A percentile compares a stretch with the other conserved stretches of the same genome.
Conservation (phyloP, 306 rosid genomes). For the Citrullus amarus region DNA sequence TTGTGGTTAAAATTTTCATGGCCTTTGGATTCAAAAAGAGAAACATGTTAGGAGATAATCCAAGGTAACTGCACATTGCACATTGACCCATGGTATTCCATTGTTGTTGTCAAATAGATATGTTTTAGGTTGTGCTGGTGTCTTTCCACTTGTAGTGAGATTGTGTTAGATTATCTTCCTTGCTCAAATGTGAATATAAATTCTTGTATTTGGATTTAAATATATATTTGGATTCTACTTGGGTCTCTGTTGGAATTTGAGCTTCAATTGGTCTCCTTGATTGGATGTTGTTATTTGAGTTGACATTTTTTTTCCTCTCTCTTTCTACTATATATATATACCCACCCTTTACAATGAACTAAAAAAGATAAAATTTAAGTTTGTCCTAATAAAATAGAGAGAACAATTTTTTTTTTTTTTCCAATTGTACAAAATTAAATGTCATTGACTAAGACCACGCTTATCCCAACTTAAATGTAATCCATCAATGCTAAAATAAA, state of each 20-base stretch:
- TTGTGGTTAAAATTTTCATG: not conserved
- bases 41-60: not conserved
- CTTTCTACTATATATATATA: too few relatives aligned
- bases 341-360: too few relatives aligned
- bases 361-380: too few relatives aligned
- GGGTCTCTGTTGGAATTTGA: not conserved
- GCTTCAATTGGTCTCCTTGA: too few relatives aligned
- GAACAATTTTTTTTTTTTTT: too few relatives aligned
- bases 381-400: too few relatives aligned
- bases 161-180: not conserved
- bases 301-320: too few relatives aligned
- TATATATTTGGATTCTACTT: not conserved
- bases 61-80: not conserved
- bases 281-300: too few relatives aligned
- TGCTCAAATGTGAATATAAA: not conserved
- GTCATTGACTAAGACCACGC: too few relatives aligned
- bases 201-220: not conserved
- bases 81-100: not conserved
- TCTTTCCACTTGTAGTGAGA: not conserved
- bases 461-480: too few relatives aligned
- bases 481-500: too few relatives aligned
- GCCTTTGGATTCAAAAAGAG: not conserved
- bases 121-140: not conserved
- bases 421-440: too few relatives aligned
- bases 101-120: not conserved